phyloP scores from a whole-genome alignment of 139 green algal genomes.

The Chlorella sorokiniana region DNA sequence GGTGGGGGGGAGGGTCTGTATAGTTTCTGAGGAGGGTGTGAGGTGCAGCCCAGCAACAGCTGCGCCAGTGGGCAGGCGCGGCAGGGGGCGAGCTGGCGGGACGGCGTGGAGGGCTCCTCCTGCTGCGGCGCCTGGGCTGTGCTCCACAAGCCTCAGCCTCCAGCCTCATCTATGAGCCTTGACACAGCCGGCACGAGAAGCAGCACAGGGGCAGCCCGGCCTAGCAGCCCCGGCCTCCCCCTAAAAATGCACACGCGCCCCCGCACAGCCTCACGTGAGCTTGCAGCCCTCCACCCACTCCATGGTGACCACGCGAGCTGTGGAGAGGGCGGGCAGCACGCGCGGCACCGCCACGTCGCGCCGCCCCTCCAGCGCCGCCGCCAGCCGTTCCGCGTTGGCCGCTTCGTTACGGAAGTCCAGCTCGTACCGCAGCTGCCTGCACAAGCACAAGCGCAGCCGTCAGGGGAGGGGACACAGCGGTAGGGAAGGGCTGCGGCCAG shows the following conservation, averaged over 20 bases:
- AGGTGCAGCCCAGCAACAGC: no score
- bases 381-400: slow-evolving; percentile 51
- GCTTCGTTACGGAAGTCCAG: slow-evolving; percentile 85
- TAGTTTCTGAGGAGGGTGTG: no score
- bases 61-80: no score
- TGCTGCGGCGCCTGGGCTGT: no score
- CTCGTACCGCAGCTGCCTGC: slow-evolving; percentile 74
- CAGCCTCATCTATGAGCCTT: no score
- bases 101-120: neutral
- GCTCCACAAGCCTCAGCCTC: neutral
- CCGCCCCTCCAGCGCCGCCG: slow-evolving; percentile 31
- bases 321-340: slow-evolving; percentile 53
- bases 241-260: no score
- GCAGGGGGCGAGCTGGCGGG: neutral
- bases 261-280: slow-evolving; percentile 42
- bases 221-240: no score
- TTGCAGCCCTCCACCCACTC: slow-evolving; percentile 76
- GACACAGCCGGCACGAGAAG: no score
- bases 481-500: neutral
- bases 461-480: neutral
- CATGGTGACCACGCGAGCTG: slow-evolving; percentile 70
- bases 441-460: neutral
- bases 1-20: no score
- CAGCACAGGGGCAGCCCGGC: no score
- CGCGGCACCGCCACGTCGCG: slow-evolving; percentile 58